Evolutionary conservation across 495 filamentous ascomycete species (phyloP).

Genomic region (Cudoniella acicularis): DNA sequence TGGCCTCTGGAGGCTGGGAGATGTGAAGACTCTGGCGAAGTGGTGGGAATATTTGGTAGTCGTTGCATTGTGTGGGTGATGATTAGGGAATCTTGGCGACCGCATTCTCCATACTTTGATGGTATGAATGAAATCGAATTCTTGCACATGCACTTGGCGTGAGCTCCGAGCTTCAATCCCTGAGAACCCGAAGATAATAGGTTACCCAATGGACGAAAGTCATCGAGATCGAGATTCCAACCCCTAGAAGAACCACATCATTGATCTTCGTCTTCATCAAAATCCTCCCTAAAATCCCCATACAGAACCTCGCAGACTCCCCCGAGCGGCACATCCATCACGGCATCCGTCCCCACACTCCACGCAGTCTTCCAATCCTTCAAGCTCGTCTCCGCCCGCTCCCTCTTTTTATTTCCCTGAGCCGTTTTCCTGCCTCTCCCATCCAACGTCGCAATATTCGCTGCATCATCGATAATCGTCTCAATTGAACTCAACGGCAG

Average conservation of each 20-base stretch:
- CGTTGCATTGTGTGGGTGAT: too few species aligned
- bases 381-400: constrained; percentile 19
- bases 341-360: constrained; percentile 92
- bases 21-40: too few species aligned
- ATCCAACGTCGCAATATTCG: constrained; percentile 79
- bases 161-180: too few species aligned
- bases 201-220: too few species aligned
- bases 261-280: constrained; percentile 25
- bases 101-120: too few species aligned
- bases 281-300: constrained; percentile 46
- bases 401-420: constrained; percentile 30
- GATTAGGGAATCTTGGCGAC: too few species aligned
- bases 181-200: too few species aligned
- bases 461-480: constrained; percentile 89
- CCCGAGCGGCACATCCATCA: constrained; percentile 94
- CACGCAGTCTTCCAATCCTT: constrained; percentile 75
- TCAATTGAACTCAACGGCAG: constrained; percentile 75
- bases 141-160: too few species aligned
- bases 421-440: constrained; percentile 54
- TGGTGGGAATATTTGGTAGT: too few species aligned
- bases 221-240: too few species aligned
- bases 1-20: too few species aligned
- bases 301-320: constrained; percentile 95
- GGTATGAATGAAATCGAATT: too few species aligned
- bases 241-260: not conserved